Evolutionary conservation across 768 basidiomycete genomes (phyloP).

Genomic region (Boletus patriciae): DNA sequence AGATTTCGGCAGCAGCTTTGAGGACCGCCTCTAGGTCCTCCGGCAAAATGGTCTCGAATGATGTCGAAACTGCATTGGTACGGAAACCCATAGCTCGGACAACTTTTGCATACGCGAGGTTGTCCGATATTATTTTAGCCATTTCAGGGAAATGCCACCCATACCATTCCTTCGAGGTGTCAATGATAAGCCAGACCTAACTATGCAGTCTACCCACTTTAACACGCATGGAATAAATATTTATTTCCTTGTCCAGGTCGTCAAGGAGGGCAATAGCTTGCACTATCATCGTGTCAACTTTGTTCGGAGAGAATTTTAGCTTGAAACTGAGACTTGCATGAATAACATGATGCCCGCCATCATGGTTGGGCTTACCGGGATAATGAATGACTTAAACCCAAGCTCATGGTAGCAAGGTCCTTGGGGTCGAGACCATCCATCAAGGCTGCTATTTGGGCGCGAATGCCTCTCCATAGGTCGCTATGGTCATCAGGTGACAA

Average conservation of each 20-base stretch:
- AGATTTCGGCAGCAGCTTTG: constrained; percentile 95
- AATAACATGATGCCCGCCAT: constrained; percentile 3
- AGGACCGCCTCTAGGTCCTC: constrained; percentile 96
- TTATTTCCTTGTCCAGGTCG: constrained; percentile 99
- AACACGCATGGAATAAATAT: constrained; percentile 98
- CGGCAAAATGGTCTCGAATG: constrained; percentile 87
- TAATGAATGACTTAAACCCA: constrained; percentile 96
- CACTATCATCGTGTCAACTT: constrained; percentile 99
- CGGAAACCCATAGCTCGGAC: constrained; percentile 96
- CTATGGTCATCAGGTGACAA: constrained; percentile 56
- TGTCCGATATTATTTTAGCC: constrained; percentile 97
- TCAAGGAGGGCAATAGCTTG: constrained; percentile 98
- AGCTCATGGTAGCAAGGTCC: constrained; percentile 95
- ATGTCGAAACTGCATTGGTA: constrained; percentile 84
- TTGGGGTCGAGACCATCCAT: constrained; percentile 91
- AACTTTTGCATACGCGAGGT: constrained; percentile 94
- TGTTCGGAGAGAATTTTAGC: constrained; percentile 99
- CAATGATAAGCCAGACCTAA: neutral
- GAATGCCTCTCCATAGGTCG: constrained; percentile 96
- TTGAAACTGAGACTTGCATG: constrained; percentile 70
- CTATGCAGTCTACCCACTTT: constrained; percentile 61
- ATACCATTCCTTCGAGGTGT: constrained; percentile 86
- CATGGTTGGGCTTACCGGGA: constrained; percentile 61
- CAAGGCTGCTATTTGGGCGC: constrained; percentile 81
- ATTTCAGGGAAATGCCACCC: constrained; percentile 99